Evolutionary conservation across 2,329 filamentous ascomycete genomes (phyloP), one percentile per base, ranked within the genome.

Genomic region (Tolypocladium paradoxum): DNA sequence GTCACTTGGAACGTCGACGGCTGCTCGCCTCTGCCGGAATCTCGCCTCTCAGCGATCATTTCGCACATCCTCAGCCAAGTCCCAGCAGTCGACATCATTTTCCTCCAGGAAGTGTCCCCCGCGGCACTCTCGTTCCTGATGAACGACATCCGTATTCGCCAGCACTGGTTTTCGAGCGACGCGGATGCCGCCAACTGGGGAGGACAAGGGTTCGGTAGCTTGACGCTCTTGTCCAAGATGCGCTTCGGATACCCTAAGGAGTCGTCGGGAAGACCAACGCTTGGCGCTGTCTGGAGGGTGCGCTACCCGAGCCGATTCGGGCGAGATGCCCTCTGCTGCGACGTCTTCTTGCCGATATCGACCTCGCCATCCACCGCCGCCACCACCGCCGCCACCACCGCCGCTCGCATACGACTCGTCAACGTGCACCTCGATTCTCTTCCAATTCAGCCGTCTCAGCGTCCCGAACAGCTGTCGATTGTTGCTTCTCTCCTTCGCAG

Each of bases 361-460:
- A 46, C 27, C 46, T 46, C n/a, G n/a, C n/a, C n/a, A n/a, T n/a
- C n/a, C n/a, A n/a, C n/a, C n/a, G n/a, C n/a, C n/a, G n/a, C n/a
- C n/a, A n/a, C n/a, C n/a, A n/a, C n/a, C n/a, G n/a, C n/a, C n/a
- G n/a, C n/a, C n/a, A n/a, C n/a, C n/a, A n/a, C n/a, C n/a, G n/a
- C n/a, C 46, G 50, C 38, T 27, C 56, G 57, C 33, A 49, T 66
- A 27, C 64, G 64, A 8, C 61, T 72, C n/a, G 51, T 68, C 52
- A 73, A 73, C 34, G 67, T 73, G 14, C 69, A 73, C 51, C 60
- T 73, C 9, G 68, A 73, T 54, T 71, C 66, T 1, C 61, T 68
- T 6, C 52, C 60, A 0, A 54, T 65, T 22, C 38, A 57, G 6
- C 63, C 63, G 3, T 68, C 61, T n/a, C 55, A 50, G 5, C 64